Evolutionary conservation across 2,329 filamentous ascomycete genomes (phyloP).

Genomic region (Reticulascus tulasneorum): DNA sequence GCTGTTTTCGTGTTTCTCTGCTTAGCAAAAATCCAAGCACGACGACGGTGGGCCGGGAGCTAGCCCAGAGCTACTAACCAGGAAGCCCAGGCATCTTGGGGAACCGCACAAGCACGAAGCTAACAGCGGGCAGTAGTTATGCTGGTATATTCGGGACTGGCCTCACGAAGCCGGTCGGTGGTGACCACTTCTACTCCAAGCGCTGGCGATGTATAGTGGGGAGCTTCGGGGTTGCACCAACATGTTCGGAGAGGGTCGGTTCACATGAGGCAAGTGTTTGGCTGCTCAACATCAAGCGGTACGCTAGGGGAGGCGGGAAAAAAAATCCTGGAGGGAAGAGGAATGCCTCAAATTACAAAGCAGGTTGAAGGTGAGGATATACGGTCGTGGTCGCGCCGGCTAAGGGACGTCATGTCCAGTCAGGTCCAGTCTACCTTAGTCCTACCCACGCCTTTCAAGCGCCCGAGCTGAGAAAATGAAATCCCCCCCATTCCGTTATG

Average conservation of each 20-base stretch:
- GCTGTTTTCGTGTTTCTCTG: slow-evolving; percentile 54
- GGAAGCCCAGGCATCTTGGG: slow-evolving; percentile 54
- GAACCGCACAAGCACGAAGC: too few relatives aligned
- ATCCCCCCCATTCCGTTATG: too few relatives aligned
- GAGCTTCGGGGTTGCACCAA: slow-evolving; percentile 31
- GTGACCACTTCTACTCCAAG: slow-evolving; percentile 29
- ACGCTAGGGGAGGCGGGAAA: neutral
- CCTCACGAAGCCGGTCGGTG: slow-evolving; percentile 20
- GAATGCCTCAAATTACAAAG: too few relatives aligned
- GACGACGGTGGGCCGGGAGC: neutral
- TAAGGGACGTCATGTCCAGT: too few relatives aligned
- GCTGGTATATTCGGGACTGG: too few relatives aligned
- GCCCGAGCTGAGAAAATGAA: too few relatives aligned
- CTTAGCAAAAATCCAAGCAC: too few relatives aligned
- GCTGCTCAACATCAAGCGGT: slow-evolving; percentile 1
- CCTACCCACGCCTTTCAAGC: too few relatives aligned
- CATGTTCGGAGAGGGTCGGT: slow-evolving; percentile 32
- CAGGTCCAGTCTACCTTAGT: too few relatives aligned
- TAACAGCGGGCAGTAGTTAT: too few relatives aligned
- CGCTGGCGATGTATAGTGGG: slow-evolving; percentile 30
- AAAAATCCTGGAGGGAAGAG: neutral
- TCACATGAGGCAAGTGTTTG: slow-evolving; percentile 22
- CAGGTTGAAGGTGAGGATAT: neutral
- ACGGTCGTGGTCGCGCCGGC: neutral
- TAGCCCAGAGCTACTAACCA: slow-evolving; percentile 33